Base-by-base conservation (phyloP, 2,329 filamentous ascomycete species). In the Pseudomassariella vexata region DNA sequence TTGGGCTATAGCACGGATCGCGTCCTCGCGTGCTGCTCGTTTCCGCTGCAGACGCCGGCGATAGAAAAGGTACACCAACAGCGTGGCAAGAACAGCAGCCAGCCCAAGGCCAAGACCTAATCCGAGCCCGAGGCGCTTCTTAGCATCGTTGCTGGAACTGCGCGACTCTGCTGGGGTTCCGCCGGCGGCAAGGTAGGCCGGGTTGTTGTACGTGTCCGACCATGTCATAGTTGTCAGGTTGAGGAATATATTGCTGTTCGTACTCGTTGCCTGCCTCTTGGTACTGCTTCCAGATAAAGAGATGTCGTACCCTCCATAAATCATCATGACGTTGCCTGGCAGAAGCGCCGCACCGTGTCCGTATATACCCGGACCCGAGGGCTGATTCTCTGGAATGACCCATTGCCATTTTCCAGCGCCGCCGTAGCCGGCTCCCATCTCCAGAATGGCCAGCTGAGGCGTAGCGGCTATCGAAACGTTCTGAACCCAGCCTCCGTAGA, bases 401-500 rank as follows among this genome's bases (percentile, higher is more conserved):
- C 85, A 92, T 40, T 66, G 59, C 85, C 85, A 90, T 19, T 75
- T 66, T 9, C 76, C 79, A 41, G 75, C 76, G 2, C 76, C 77
- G 7, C 80, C 83, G 50, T 85, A 92, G 4, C 79, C 79, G 38
- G 80, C 72, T 6, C 82, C 85, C 36, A 95, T 67, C 36, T 85
- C 67, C 3, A 96, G 63, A 3, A 95, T 60, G 0, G 77, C 84
- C 17, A 96, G 65, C 51, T 95, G 87, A 1, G 92, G 92, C 19
- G 79, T 67, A 0, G 92, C 92, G 2, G 89, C 74, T 19, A 79
- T 82, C 7, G 65, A 70, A 0, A 83, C 68, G 48, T 94, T 79
- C 4, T 89, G 90, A 5, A 95, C 87, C 92, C 92, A 98, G 2
- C 92, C 92, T 14, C 92, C 92, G 38, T 88, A 69, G 1, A 98